Conservation (phyloP, 129 eudicot species). For the Scalesia atractyloides region DNA sequence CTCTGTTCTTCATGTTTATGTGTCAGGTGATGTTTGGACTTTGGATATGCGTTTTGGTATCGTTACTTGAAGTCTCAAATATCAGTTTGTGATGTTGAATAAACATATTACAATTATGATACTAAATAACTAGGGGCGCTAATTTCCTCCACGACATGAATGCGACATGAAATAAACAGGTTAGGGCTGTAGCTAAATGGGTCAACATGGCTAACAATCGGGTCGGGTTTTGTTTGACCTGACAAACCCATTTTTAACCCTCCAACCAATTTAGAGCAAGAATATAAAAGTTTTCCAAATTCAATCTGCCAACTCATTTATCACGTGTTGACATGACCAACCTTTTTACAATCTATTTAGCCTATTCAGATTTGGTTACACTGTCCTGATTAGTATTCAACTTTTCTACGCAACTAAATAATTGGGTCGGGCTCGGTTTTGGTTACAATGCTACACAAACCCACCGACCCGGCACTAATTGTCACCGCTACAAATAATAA, state of each 20-base stretch:
- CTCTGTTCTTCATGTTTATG: slow-evolving; percentile 2
- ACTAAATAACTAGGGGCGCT: background rate
- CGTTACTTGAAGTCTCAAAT: background rate
- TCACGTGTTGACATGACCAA: background rate
- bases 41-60: background rate
- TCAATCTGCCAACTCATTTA: background rate
- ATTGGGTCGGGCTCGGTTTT: background rate
- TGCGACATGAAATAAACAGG: background rate
- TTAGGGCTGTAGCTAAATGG: background rate
- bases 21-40: background rate
- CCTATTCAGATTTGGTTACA: background rate
- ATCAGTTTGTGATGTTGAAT: background rate
- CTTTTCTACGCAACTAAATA: background rate
- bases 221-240: background rate
- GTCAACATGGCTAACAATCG: background rate
- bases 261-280: background rate
- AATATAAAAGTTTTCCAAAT: no score
- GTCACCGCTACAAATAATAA: background rate
- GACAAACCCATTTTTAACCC: background rate
- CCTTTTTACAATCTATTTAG: background rate
- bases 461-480: background rate
- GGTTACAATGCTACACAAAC: background rate
- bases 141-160: background rate
- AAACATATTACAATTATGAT: no score
- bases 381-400: background rate